Conservation (phyloP, 1,284 basidiomycete species). For the Trichosporon sp. region DNA sequence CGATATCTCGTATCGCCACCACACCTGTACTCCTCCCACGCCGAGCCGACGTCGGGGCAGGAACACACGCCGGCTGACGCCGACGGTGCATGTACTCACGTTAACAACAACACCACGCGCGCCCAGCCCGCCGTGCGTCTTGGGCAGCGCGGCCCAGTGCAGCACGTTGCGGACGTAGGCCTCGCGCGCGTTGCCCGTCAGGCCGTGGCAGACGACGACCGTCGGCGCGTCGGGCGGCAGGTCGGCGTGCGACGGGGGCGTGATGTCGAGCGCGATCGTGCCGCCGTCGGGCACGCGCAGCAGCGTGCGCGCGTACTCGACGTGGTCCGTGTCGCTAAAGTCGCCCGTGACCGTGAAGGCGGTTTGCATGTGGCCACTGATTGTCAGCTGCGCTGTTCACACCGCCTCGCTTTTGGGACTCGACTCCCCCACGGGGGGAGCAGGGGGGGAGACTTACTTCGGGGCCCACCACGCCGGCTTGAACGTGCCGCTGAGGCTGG, state of each 20-base stretch:
- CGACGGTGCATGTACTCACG: constrained; percentile 32
- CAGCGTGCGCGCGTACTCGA: constrained; percentile 64
- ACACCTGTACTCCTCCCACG: no score
- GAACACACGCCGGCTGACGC: background rate
- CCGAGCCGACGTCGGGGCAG: no score
- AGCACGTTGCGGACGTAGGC: constrained; percentile 79
- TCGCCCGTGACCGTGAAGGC: constrained; percentile 50
- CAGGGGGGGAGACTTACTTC: constrained; percentile 32
- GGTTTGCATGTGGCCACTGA: constrained; percentile 52
- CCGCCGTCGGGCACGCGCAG: constrained; percentile 65
- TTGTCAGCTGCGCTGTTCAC: background rate
- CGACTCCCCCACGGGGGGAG: background rate
- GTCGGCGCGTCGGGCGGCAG: constrained; percentile 67
- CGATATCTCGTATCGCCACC: background rate
- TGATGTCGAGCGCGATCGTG: constrained; percentile 57
- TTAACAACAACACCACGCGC: constrained; percentile 84
- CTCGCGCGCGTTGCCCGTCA: constrained; percentile 87
- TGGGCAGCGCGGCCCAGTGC: constrained; percentile 60
- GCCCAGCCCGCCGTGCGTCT: constrained; percentile 71
- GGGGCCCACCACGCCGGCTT: constrained; percentile 49
- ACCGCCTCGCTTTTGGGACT: background rate
- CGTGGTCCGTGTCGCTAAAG: constrained; percentile 66
- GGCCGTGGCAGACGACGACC: constrained; percentile 70
- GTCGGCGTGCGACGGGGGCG: constrained; percentile 51
- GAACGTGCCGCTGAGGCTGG: constrained; percentile 44